Conservation (phyloP, 75 land plant species). For the Adiantum capillusveneris region DNA sequence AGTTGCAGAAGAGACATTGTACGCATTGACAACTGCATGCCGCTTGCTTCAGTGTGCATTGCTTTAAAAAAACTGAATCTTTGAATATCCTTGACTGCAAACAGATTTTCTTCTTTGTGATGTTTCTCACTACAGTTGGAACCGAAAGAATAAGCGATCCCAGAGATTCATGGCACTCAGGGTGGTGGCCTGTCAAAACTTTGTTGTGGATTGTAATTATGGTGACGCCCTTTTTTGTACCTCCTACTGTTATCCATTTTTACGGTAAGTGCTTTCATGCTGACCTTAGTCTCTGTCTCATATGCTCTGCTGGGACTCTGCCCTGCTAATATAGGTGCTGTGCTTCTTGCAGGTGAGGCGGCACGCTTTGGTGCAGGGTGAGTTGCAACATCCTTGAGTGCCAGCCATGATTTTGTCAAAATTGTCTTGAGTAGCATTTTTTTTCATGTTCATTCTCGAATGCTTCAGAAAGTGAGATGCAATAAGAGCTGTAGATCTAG, state of each 20-base stretch:
- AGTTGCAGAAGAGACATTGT: too few species aligned
- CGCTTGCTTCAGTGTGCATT: too few species aligned
- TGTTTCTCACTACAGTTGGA: conserved; percentile 78
- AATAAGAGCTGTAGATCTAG: too few species aligned
- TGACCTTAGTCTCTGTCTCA: too few species aligned
- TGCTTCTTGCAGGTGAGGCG: conserved; percentile 82
- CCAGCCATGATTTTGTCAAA: too few species aligned
- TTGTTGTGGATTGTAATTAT: conserved; percentile 49
- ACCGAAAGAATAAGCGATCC: conserved; percentile 43
- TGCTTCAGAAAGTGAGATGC: too few species aligned
- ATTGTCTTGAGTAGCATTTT: conserved; percentile 6
- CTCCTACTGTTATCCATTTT: conserved; percentile 53
- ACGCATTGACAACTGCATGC: too few species aligned
- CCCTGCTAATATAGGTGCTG: too few species aligned
- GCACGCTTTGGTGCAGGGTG: conserved; percentile 95
- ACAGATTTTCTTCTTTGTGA: conserved; percentile 52
- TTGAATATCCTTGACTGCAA: conserved; percentile 1
- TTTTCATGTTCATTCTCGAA: too few species aligned
- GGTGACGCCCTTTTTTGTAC: conserved; percentile 59
- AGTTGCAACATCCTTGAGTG: too few species aligned
- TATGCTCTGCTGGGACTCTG: too few species aligned
- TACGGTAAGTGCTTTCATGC: conserved; percentile 56
- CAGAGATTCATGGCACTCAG: conserved; percentile 78
- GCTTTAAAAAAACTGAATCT: too few species aligned
- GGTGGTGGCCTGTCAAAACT: conserved; percentile 81